phyloP scores from a whole-genome alignment of 306 rosid species.

The Malus sieversii region DNA sequence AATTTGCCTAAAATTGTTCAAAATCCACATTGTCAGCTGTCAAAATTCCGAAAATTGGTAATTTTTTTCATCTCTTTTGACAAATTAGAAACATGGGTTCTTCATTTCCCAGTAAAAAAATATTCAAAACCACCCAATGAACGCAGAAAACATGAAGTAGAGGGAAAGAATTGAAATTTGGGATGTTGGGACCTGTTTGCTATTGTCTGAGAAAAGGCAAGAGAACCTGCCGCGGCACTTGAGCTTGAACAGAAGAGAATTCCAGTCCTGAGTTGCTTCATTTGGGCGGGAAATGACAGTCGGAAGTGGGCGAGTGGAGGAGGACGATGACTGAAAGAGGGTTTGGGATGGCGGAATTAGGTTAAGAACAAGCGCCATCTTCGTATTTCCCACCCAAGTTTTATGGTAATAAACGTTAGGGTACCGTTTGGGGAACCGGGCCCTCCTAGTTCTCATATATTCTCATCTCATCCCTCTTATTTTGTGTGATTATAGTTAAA shows the following conservation, averaged over 20 bases:
- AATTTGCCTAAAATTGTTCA: neutral
- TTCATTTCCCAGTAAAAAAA: neutral
- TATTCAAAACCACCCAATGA: neutral
- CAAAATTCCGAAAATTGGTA: neutral
- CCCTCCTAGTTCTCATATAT: no score
- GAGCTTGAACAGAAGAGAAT: constrained; percentile 40
- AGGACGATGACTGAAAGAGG: neutral
- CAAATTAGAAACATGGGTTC: neutral
- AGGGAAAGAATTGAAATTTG: neutral
- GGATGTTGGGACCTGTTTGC: constrained; percentile 41
- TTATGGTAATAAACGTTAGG: neutral
- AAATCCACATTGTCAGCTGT: neutral
- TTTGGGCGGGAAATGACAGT: constrained; percentile 12
- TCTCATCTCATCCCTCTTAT: no score
- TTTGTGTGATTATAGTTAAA: no score
- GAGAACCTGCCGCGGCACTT: constrained; percentile 46
- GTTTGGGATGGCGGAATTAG: constrained; percentile 37
- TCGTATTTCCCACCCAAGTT: neutral
- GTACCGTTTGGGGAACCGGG: no score
- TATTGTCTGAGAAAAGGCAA: constrained; percentile 71
- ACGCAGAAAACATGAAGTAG: neutral
- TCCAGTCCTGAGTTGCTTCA: constrained; percentile 26
- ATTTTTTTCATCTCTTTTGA: neutral
- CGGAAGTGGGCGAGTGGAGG: neutral
- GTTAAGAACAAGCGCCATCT: constrained; percentile 58